Conservation (phyloP, 345 rosid species). For the Arabis alpina region DNA sequence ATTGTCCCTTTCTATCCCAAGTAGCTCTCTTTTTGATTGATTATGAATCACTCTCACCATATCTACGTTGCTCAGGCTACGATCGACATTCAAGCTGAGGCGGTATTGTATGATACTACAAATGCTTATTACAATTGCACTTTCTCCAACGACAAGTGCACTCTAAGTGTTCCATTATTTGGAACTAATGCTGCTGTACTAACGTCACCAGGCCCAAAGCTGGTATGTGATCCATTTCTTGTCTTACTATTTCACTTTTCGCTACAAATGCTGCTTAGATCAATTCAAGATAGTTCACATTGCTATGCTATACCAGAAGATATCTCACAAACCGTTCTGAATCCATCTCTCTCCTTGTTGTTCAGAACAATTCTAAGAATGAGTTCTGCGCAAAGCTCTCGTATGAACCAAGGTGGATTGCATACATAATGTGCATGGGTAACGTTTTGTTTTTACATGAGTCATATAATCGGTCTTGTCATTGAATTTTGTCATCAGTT, state of each 20-base stretch:
- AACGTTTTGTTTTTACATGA: slow-evolving; percentile 29
- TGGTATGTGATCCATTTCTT: slow-evolving; percentile 48
- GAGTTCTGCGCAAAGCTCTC: slow-evolving; percentile 77
- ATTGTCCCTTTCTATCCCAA: not conserved
- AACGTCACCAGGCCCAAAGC: slow-evolving; percentile 67
- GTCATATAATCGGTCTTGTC: not conserved
- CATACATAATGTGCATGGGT: slow-evolving; percentile 87
- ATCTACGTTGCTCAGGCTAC: slow-evolving; percentile 61
- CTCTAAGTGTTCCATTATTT: slow-evolving; percentile 64
- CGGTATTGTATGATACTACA: slow-evolving; percentile 68
- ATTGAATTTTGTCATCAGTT: slow-evolving; percentile 5
- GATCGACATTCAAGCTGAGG: slow-evolving; percentile 58
- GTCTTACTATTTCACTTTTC: slow-evolving; percentile 12
- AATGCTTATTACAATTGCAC: slow-evolving; percentile 81
- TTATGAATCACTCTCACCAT: slow-evolving; percentile 15
- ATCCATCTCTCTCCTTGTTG: slow-evolving; percentile 36
- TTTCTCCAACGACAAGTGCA: slow-evolving; percentile 60
- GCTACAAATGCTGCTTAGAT: not conserved
- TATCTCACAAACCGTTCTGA: not conserved
- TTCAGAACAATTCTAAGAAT: slow-evolving; percentile 56
- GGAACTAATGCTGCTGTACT: slow-evolving; percentile 64
- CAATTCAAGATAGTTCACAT: slow-evolving; percentile 19
- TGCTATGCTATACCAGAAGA: slow-evolving; percentile 12
- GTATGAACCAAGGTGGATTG: slow-evolving; percentile 90
- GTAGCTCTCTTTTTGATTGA: not conserved